Evolutionary conservation across 2,329 filamentous ascomycete species (phyloP).

Genomic region (Apiospora hydei): DNA sequence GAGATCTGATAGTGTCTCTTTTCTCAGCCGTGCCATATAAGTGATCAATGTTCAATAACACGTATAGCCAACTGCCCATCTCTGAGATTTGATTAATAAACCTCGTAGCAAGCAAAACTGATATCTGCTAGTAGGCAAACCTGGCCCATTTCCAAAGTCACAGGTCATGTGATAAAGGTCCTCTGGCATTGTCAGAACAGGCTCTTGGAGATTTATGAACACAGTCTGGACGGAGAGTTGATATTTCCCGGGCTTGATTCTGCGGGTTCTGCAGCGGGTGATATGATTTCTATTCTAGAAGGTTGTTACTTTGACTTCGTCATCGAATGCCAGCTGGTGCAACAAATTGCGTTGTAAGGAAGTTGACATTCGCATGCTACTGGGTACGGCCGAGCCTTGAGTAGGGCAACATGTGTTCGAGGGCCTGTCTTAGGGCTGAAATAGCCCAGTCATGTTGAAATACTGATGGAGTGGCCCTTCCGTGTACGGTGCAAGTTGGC

Average conservation of each 20-base stretch:
- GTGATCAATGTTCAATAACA: background rate
- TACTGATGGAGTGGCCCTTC: background rate
- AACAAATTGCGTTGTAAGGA: background rate
- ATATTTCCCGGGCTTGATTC: background rate
- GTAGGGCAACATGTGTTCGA: background rate
- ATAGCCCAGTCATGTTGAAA: background rate
- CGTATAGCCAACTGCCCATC: background rate
- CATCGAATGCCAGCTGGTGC: background rate
- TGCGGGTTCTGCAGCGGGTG: background rate
- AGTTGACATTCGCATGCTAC: background rate
- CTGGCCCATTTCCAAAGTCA: background rate
- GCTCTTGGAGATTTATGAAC: no score
- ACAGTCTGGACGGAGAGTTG: no score
- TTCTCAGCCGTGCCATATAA: background rate
- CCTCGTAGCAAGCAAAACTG: background rate
- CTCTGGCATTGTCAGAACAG: background rate
- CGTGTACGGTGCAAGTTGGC: background rate
- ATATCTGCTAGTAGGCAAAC: background rate
- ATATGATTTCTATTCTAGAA: background rate
- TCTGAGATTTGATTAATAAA: background rate
- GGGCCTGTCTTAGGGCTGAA: background rate
- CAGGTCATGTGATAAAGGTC: background rate
- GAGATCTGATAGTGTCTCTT: no score
- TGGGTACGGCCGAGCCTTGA: conserved; percentile 2
- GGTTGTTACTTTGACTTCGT: background rate